These are phyloP conservation scores for Lactarius indigo DNA, from an alignment of 768 basidiomycete species.

Conservation along the genomic window DNA sequence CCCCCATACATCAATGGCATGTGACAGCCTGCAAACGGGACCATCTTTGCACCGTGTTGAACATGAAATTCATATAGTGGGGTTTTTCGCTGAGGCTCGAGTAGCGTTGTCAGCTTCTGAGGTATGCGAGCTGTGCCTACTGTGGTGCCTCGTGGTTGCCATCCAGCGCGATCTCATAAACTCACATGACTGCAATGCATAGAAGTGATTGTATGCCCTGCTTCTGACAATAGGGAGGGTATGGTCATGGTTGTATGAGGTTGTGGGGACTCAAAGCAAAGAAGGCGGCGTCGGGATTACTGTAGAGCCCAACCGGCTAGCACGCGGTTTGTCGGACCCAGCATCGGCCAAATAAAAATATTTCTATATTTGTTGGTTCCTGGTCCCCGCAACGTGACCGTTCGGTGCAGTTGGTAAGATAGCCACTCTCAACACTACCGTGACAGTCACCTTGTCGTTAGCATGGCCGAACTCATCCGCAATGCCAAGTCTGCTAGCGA, in stretches of 20 bases:
- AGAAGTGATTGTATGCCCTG: not conserved
- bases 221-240: not conserved
- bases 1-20: slow-evolving; percentile 91
- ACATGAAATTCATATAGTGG: slow-evolving; percentile 88
- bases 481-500: no score
- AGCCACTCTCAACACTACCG: no score
- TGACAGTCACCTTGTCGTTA: no score
- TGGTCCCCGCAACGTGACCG: no score
- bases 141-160: not conserved
- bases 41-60: slow-evolving; percentile 85
- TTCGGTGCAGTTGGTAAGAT: no score
- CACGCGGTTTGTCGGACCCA: no score
- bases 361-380: no score
- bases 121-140: not conserved
- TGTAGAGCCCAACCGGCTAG: no score
- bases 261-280: not conserved
- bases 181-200: not conserved
- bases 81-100: slow-evolving; percentile 49
- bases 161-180: not conserved
- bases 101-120: not conserved
- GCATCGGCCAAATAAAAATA: no score
- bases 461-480: no score
- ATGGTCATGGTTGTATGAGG: slow-evolving; percentile 1
- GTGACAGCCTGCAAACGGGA: slow-evolving; percentile 89
- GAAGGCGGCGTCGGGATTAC: not conserved